Evolutionary conservation across 1,284 basidiomycete species (phyloP), one percentile per base, ranked within the genome.

Genomic region (Ustilago lituana): DNA sequence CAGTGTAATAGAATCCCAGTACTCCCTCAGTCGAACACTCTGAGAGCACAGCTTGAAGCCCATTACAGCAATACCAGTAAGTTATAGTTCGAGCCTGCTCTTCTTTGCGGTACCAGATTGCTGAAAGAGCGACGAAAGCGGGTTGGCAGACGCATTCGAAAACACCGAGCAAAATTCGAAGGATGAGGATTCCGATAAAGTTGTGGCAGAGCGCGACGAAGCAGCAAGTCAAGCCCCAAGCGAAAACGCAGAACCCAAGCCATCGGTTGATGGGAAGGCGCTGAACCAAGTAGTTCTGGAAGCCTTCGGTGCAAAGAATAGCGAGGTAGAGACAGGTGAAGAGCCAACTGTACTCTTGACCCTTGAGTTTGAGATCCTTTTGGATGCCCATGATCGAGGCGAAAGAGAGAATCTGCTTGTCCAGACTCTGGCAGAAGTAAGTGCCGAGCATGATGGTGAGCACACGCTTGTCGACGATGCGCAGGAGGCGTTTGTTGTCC

Each of bases 361-460:
- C 66, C 11, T 57, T 55, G 38, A 81, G 67, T 19, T 77, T 40
- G 43, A 62, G 63, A 44, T 82, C 82, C n/a, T 61, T 60, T 41
- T 77, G 77, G 48, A 84, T 80, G 22, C 86, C 86, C 87, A 87
- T 87, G 63, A 87, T 87, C 23, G 86, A 85, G 8, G 86, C 86
- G 71, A 87, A 86, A 58, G 85, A 86, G 46, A 87, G 82, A 12
- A 86, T 86, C 19, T 53, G 85, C 77, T 87, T 87, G 76, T 87
- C 86, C 51, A 87, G 77, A 10, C 85, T 84, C 72, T 87, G 86
- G 7, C 83, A 84, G 60, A 79, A 86, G 76, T 87, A 87, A n/a
- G 86, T 87, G 20, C 85, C 79, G 29, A 87, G 84, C 86, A 87
- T 87, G 41, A 87, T 84, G 26, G 80, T 83, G 24, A 87, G 76